Evolutionary conservation across 768 basidiomycete genomes (phyloP), one percentile per base, ranked within the genome.

Genomic region (Psilocybe sp.): DNA sequence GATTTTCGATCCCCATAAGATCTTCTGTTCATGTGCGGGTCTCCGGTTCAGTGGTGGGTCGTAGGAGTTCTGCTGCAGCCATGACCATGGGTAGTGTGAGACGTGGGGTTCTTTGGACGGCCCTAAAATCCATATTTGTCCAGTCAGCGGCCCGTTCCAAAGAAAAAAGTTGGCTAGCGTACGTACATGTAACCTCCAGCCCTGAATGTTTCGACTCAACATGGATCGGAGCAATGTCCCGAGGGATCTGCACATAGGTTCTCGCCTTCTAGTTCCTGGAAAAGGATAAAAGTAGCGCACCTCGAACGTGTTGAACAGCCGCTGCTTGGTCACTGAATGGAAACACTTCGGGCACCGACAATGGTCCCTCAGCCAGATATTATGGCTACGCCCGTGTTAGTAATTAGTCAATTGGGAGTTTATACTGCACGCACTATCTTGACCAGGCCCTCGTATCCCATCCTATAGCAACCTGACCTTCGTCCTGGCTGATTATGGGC

Each of bases 321-420:
- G 78, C 66, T 98, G 96, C 61, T 92, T 95, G 14, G 95, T 98
- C 52, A 84, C 64, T 0, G 85, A 72, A 66, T 98, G 95, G 61
- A 90, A 95, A 66, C 93, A 96, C 44, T 81, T 71, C 5, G 86
- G 71, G 64, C 93, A 97, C 32, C 93, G 78, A 64, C 96, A 98
- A 57, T 98, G 95, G 61, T 98, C 96, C 39, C 92, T 76, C 18
- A 98, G 71, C 89, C 92, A 97, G 36, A 92, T 80, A 60, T 93
- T 84, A 63, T 96, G 92, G 62, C 95, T 98, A 56, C 20, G 55
- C 12, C 43, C 12, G 46, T 15, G 41, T 37, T 12, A n/a, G 20
- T 7, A 34, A 18, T 12, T 5, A 46, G 40, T 40, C 2, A 52
- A 47, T 8, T 28, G 37, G 37, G 32, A 23, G 7, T n/a, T 15